A percentile compares a stretch with the other conserved stretches of the same genome.
These are phyloP conservation scores for Claviceps paspali DNA, from an alignment of 2,329 filamentous ascomycete genomes.

Conservation along the genomic window DNA sequence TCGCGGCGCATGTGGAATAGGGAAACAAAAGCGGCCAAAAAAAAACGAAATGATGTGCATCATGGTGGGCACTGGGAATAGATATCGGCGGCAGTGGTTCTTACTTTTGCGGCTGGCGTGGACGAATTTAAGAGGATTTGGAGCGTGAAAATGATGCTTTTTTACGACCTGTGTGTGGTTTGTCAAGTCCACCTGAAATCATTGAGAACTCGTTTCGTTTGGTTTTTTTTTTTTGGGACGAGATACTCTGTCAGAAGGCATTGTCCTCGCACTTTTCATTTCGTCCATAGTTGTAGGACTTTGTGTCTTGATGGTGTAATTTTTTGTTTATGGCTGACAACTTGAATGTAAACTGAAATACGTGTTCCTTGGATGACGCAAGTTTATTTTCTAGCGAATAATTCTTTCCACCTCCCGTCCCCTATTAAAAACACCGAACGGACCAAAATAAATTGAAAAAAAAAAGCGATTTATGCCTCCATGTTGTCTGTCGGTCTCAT, in stretches of 20 bases:
- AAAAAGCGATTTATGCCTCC: neutral
- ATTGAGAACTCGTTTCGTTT: no score
- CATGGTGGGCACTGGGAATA: conserved; percentile 6
- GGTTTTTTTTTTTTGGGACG: neutral
- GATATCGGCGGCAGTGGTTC: conserved; percentile 3
- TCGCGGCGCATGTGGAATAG: conserved; percentile 14
- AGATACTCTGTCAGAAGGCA: no score
- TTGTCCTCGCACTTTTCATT: neutral
- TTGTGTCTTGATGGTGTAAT: no score
- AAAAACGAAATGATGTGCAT: conserved; percentile 15
- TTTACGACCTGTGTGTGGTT: neutral
- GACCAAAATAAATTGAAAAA: no score
- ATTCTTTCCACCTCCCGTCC: no score
- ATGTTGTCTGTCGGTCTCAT: no score
- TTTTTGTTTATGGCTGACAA: no score
- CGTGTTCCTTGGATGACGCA: no score
- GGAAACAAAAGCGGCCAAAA: conserved; percentile 10
- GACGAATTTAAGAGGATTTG: neutral
- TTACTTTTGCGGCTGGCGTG: neutral
- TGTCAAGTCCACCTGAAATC: no score
- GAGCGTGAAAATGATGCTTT: neutral
- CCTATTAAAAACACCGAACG: no score
- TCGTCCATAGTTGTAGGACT: neutral
- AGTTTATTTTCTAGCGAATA: no score
- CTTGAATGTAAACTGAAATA: no score